Evolutionary conservation across 1,139 yeast genomes (phyloP), one percentile per base, ranked within the genome.

Genomic region (Candida sanyaensis): DNA sequence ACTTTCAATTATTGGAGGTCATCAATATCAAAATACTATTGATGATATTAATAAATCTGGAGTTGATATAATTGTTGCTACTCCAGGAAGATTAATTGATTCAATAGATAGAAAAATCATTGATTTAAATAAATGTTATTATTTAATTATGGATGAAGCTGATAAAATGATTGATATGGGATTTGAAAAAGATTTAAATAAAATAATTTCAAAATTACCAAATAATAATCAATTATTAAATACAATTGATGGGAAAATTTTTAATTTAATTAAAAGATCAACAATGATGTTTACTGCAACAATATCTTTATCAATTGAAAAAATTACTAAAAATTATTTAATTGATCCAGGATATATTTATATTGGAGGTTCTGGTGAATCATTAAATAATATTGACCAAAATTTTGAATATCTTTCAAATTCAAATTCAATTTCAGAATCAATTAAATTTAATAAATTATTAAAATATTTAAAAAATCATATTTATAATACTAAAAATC

Each of bases 241-340:
- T 8, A 49, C 63, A 0, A 55, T 63, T 8, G 71, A 66, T 43
- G 55, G 60, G 26, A 53, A 59, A 10, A 62, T 66, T 1, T 73
- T 73, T 49, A 58, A 68, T 23, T 50, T 72, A 9, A 41, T 53
- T 3, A 64, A 64, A 42, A 55, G 75, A 45, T 53, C 63, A 43
- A 88, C 96, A 0, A 77, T 90, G 78, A 88, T 93, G 97, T 93
- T 89, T 65, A 88, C 97, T 0, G 98, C 98, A 0, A 93, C 99
- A 0, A 84, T 93, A 80, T 88, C 96, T 0, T 79, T 84, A 0
- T 76, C 83, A 0, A 84, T 91, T 40, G 90, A 88, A 58, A 75
- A 73, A 44, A 66, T 93, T 45, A 83, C 96, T 0, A 71, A 73
- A 24, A 76, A 77, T 27, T 89, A 88, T 59, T 69, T 91, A 42